phyloP scores from a whole-genome alignment of 768 basidiomycete genomes.

The Mycena metata region DNA sequence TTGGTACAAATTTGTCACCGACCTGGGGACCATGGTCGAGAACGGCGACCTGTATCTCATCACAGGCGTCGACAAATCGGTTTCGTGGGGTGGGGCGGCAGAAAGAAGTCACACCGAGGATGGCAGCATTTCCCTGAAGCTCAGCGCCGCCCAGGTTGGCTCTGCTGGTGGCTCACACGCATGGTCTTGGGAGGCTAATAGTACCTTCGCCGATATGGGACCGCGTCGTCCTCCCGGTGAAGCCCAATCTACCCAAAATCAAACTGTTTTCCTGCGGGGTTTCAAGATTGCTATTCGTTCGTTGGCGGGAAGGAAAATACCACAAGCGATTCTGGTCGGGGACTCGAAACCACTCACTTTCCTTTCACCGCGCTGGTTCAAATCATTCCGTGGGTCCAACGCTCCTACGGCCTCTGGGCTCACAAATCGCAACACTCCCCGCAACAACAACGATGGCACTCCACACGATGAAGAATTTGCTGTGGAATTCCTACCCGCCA shows the following conservation, averaged over 20 bases:
- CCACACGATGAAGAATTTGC: no score
- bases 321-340: no score
- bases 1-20: not conserved
- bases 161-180: not conserved
- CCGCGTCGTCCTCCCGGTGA: not conserved
- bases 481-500: no score
- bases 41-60: slow-evolving; percentile 8
- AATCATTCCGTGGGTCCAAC: no score
- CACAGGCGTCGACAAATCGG: slow-evolving; percentile 1
- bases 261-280: slow-evolving; percentile 32
- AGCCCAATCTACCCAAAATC: slow-evolving; percentile 14
- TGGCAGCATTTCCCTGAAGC: not conserved
- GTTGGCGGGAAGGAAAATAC: no score
- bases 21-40: not conserved
- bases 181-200: slow-evolving; percentile 25
- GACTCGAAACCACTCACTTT: no score
- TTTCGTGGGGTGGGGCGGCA: not conserved
- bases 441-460: no score
- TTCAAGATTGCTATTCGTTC: slow-evolving; percentile 30
- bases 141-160: slow-evolving; percentile 13
- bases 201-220: slow-evolving; percentile 2
- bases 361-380: no score
- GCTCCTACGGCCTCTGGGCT: no score
- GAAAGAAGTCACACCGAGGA: not conserved
- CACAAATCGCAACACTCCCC: no score